Conservation (phyloP, 1,284 basidiomycete species). For the Moesziomyces sp. region DNA sequence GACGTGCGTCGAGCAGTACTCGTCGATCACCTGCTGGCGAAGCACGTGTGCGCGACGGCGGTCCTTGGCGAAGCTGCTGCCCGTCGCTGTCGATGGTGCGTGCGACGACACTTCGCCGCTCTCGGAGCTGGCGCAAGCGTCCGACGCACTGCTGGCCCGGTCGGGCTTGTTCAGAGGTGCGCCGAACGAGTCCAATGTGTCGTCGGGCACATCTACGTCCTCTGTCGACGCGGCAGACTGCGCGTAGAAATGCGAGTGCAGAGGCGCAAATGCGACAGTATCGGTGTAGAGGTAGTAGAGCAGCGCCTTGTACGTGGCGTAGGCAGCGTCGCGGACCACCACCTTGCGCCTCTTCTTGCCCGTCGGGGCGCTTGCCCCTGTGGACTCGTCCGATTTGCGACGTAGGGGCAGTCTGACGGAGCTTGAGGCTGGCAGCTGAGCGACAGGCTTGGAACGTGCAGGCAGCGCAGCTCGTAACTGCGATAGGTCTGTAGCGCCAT, state of each 20-base stretch:
- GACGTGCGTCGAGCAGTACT: conserved; percentile 66
- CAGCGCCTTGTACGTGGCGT: conserved; percentile 82
- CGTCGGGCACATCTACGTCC: not conserved
- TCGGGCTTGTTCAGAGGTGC: conserved; percentile 3
- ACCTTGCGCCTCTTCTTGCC: conserved; percentile 45
- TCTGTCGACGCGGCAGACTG: conserved; percentile 19
- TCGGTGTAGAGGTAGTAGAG: conserved; percentile 90
- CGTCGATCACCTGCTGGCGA: conserved; percentile 51
- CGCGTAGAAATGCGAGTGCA: conserved; percentile 74
- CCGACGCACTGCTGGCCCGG: not conserved
- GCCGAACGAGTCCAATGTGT: not conserved
- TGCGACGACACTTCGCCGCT: conserved; percentile 1
- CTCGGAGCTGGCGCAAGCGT: conserved; percentile 11
- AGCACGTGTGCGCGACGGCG: conserved; percentile 28
- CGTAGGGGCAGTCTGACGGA: conserved; percentile 10
- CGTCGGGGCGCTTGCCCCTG: conserved; percentile 1
- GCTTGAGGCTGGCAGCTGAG: not conserved
- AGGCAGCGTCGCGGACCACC: conserved; percentile 80
- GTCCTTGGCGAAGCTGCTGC: conserved; percentile 21
- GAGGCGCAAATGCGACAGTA: conserved; percentile 81
- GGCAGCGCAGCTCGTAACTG: conserved; percentile 6
- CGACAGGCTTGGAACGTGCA: not conserved
- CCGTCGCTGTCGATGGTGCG: not conserved
- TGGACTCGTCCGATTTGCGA: conserved; percentile 14
- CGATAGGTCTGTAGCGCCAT: not conserved